Evolutionary conservation across 805 yeast species (phyloP), one percentile per base, ranked within the genome.

Genomic region (Nakazawaea molendinolei): DNA sequence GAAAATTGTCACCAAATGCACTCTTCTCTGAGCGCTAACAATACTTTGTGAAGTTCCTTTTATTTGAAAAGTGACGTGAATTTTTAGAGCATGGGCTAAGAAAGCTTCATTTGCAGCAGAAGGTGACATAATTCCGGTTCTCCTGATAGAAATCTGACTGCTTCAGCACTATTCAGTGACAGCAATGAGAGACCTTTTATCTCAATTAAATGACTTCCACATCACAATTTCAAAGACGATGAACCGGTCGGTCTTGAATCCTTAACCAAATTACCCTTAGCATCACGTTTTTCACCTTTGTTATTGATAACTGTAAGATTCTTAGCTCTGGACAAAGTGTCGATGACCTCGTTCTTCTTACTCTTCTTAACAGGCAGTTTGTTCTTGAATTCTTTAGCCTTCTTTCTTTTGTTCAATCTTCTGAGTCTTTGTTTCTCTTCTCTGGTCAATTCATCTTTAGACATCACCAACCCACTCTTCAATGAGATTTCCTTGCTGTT

Each of bases 381-480:
- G 48, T 42, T 44, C 41, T 64, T 59, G 47, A 60, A 64, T 32
- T 65, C 68, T 55, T 76, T 78, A 15, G 85, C 65, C 59, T 75
- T 78, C 69, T 77, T 81, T 58, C 94, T 75, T 74, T 90, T 89
- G 51, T 74, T 76, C 18, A 95, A 82, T 55, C 95, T 71, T 67
- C 95, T 78, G 50, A 86, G 65, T 55, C 95, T 76, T 53, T 83
- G 87, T 52, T 84, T 83, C 43, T 89, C 96, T 31, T 83, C 95
- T 44, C 87, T 73, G 9, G 80, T 69, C 56, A 89, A 64, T 58
- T 89, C 97, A 39, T 74, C 82, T 57, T 83, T 82, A 9, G 94
- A 73, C 61, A 83, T 75, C 3, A 86, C 79, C 46, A 82, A 69
- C 50, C 95, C 95, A 27, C 86, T 79, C 48, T 76, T 76, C 46